A percentile compares a stretch with the other conserved stretches of the same genome.
Conservation (phyloP, 2,329 filamentous ascomycete species). For the Sclerotinia minor region DNA sequence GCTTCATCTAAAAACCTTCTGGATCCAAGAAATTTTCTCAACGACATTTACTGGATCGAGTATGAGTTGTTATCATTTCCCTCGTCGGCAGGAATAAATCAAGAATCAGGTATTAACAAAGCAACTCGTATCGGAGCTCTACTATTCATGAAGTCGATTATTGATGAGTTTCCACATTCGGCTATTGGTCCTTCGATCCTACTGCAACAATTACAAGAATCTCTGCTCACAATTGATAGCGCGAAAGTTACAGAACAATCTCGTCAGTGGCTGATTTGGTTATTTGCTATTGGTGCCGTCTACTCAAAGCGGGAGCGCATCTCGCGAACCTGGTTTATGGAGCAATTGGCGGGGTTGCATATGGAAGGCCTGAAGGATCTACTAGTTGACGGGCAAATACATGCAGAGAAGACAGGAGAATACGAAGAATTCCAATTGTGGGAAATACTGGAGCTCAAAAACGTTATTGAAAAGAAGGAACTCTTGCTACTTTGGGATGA, state of each 20-base stretch:
- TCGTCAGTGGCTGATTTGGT: slow-evolving; percentile 17
- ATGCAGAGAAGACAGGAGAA: slow-evolving; percentile 5
- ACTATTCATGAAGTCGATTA: slow-evolving; percentile 31
- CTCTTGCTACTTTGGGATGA: slow-evolving; percentile 17
- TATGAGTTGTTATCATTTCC: slow-evolving; percentile 30
- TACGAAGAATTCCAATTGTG: not conserved
- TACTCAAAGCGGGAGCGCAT: slow-evolving; percentile 5
- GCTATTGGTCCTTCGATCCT: slow-evolving; percentile 28
- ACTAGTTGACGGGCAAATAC: slow-evolving; percentile 5
- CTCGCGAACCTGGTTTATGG: slow-evolving; percentile 19
- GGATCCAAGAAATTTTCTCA: slow-evolving; percentile 29
- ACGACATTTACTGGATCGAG: slow-evolving; percentile 33
- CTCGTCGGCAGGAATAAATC: not conserved
- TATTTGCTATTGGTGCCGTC: slow-evolving; percentile 17
- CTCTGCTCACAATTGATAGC: slow-evolving; percentile 20
- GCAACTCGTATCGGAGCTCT: slow-evolving; percentile 30
- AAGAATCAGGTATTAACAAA: slow-evolving; percentile 25
- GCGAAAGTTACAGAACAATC: not conserved
- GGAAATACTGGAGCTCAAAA: not conserved
- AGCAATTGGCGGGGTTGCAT: slow-evolving; percentile 19
- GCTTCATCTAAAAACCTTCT: slow-evolving; percentile 13
- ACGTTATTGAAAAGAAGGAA: slow-evolving; percentile 14
- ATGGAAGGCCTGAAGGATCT: slow-evolving; percentile 1
- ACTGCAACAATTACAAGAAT: slow-evolving; percentile 28
- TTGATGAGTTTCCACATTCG: slow-evolving; percentile 33